Percentiles rank a stretch among this genome's conserved stretches.
Evolutionary conservation across 1,284 basidiomycete genomes (phyloP).

Genomic region (Naganishia sp.): DNA sequence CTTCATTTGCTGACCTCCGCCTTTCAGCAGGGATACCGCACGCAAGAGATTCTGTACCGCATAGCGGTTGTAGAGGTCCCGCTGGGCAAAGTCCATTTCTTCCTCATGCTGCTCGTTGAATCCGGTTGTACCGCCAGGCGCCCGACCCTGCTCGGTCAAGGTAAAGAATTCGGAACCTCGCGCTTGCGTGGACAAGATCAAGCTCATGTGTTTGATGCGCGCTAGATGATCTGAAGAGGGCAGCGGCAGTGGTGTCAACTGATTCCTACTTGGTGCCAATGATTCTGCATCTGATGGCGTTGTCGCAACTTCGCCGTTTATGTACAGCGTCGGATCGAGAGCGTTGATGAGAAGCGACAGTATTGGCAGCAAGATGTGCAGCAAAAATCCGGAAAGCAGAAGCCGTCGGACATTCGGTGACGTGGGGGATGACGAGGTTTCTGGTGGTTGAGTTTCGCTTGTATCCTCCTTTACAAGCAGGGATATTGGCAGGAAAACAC

Average conservation of each 20-base stretch:
- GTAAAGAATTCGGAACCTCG: conserved; percentile 47
- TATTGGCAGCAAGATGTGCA: conserved; percentile 52
- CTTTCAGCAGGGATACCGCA: neutral
- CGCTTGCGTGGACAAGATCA: conserved; percentile 53
- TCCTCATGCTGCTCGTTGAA: conserved; percentile 8
- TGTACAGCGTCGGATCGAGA: conserved; percentile 11
- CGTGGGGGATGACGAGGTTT: neutral
- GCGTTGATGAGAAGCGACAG: conserved; percentile 43
- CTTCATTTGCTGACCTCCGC: neutral
- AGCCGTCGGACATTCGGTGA: conserved; percentile 50
- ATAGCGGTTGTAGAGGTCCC: conserved; percentile 4
- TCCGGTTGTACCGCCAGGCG: neutral
- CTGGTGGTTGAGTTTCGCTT: neutral
- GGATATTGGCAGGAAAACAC: conserved; percentile 56
- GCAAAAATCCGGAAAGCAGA: conserved; percentile 51
- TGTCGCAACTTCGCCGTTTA: neutral
- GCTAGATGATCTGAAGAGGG: conserved; percentile 33
- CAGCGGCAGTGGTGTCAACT: neutral
- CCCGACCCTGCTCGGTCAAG: conserved; percentile 11
- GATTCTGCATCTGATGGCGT: conserved; percentile 32
- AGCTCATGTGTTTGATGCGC: conserved; percentile 45
- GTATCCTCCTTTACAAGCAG: conserved; percentile 43
- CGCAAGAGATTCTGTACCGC: conserved; percentile 6
- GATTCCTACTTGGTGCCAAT: neutral
- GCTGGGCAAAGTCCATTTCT: conserved; percentile 2